phyloP scores from a whole-genome alignment of 768 basidiomycete species.

The Suillus spraguei region DNA sequence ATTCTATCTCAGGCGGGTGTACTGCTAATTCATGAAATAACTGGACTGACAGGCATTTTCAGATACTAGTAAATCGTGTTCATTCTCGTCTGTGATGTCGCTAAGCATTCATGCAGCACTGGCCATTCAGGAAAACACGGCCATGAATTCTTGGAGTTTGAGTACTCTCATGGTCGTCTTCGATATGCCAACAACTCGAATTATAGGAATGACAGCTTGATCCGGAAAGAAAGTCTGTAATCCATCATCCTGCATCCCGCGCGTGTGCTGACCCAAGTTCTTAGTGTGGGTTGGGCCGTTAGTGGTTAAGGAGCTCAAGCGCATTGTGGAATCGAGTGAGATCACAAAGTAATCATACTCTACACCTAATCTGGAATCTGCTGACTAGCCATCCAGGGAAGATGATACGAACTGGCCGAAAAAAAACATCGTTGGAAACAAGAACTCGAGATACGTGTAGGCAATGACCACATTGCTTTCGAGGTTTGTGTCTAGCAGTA shows the following conservation, averaged over 20 bases:
- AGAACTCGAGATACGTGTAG: slow-evolving; percentile 93
- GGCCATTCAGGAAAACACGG: slow-evolving; percentile 99
- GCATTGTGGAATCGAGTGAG: slow-evolving; percentile 91
- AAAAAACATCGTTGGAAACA: slow-evolving; percentile 99
- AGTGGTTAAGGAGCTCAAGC: slow-evolving; percentile 92
- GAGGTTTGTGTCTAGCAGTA: slow-evolving; percentile 58
- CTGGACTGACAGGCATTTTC: slow-evolving; percentile 21
- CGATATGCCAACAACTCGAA: slow-evolving; percentile 99
- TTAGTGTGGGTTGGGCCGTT: slow-evolving; percentile 94
- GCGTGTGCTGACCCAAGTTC: slow-evolving; percentile 7
- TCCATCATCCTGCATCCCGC: not conserved
- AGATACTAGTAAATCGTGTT: slow-evolving; percentile 54
- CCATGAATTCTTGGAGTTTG: slow-evolving; percentile 98
- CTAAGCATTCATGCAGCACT: slow-evolving; percentile 40
- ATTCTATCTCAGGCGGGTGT: slow-evolving; percentile 71
- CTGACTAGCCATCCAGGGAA: slow-evolving; percentile 62
- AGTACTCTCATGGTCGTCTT: slow-evolving; percentile 94
- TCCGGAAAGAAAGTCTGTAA: slow-evolving; percentile 94
- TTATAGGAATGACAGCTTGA: slow-evolving; percentile 96
- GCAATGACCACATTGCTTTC: slow-evolving; percentile 95
- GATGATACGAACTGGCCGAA: slow-evolving; percentile 99
- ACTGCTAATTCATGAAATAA: slow-evolving; percentile 2
- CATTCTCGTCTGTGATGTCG: slow-evolving; percentile 2
- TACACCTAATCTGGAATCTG: not conserved
- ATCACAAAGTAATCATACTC: slow-evolving; percentile 74